phyloP scores from a whole-genome alignment of 139 green algal genomes.

The Chloropicon primus region DNA sequence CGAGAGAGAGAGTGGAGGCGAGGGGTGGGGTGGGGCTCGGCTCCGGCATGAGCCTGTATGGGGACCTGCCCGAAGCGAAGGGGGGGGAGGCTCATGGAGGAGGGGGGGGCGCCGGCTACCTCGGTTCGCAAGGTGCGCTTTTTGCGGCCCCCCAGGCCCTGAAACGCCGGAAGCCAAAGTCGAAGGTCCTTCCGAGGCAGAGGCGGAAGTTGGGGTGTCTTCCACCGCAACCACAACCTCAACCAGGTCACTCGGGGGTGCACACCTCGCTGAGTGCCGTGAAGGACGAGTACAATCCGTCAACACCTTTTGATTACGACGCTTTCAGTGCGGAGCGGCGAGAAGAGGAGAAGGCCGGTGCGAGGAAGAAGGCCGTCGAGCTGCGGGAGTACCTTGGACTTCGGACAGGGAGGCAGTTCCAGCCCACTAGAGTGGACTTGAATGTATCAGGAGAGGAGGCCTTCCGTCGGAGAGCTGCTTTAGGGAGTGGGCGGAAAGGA shows the following conservation, averaged over 20 bases:
- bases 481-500: constrained; percentile 10
- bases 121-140: not conserved
- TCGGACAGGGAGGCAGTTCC: constrained; percentile 12
- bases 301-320: constrained; percentile 82
- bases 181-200: not conserved
- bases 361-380: constrained; percentile 43
- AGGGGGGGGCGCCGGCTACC: too few species aligned
- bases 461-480: not conserved
- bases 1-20: too few species aligned
- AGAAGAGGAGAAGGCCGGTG: constrained; percentile 54
- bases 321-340: constrained; percentile 26
- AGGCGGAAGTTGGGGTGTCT: not conserved
- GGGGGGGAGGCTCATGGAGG: too few species aligned
- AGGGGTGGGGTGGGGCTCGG: too few species aligned
- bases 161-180: not conserved
- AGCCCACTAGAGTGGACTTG: not conserved
- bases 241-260: not conserved
- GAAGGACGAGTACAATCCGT: constrained; percentile 72
- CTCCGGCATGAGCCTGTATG: not conserved
- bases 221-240: not conserved
- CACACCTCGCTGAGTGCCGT: constrained; percentile 1
- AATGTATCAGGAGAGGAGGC: not conserved
- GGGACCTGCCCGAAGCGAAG: not conserved
- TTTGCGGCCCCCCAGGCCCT: not conserved
- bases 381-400: constrained; percentile 26